phyloP scores from a whole-genome alignment of 2,329 filamentous ascomycete genomes.

The Aspergillus versicolor region DNA sequence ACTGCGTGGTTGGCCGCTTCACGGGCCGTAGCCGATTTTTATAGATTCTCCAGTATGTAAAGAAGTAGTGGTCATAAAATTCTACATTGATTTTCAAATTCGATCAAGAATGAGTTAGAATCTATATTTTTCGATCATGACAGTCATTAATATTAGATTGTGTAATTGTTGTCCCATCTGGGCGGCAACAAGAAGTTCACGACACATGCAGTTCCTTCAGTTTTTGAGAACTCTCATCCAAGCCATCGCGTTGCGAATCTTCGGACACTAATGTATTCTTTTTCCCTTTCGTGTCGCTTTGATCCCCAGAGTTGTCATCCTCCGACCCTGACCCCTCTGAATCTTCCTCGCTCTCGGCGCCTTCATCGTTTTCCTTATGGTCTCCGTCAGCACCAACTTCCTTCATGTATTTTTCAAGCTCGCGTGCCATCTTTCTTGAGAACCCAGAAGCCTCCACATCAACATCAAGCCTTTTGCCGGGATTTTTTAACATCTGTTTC shows the following conservation, averaged over 20 bases:
- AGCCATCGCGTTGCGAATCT: constrained; percentile 16
- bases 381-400: constrained; percentile 61
- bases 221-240: constrained; percentile 29
- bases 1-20: constrained; percentile 38
- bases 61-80: neutral
- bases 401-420: constrained; percentile 87
- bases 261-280: constrained; percentile 15
- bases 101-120: neutral
- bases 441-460: constrained; percentile 91
- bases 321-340: constrained; percentile 27
- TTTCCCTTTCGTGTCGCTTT: constrained; percentile 8
- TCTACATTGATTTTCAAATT: neutral
- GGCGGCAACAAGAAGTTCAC: constrained; percentile 13
- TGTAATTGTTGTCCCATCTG: constrained; percentile 17
- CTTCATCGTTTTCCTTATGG: constrained; percentile 34
- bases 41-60: neutral
- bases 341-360: constrained; percentile 41
- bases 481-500: constrained; percentile 64
- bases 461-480: constrained; percentile 73
- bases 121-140: constrained; percentile 8
- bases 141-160: constrained; percentile 19
- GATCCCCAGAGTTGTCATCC: constrained; percentile 37
- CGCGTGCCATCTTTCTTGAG: constrained; percentile 94
- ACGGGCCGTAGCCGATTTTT: constrained; percentile 27
- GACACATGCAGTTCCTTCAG: constrained; percentile 35